phyloP scores from a whole-genome alignment of 352 stramenopile genomes.

The Globisporangium viniferum region DNA sequence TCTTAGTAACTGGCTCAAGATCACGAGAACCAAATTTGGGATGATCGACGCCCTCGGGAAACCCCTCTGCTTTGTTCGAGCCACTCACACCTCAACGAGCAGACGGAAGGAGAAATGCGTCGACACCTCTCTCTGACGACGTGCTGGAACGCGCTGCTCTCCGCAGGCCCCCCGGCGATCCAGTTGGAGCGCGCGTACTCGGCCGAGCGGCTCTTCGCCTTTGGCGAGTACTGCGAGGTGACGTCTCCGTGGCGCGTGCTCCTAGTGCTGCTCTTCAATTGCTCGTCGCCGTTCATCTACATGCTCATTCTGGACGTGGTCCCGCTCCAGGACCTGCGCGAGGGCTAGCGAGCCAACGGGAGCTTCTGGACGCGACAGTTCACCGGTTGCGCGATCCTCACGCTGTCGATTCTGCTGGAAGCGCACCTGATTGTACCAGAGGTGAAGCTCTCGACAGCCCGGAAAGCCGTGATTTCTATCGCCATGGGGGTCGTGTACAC shows the following conservation, averaged over 20 bases:
- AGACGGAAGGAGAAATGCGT: too few species aligned
- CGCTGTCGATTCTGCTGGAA: background rate
- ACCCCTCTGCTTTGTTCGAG: too few species aligned
- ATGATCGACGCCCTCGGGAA: too few species aligned
- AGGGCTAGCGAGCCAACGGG: background rate
- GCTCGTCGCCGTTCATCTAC: background rate
- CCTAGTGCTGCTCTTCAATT: background rate
- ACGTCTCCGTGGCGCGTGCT: background rate
- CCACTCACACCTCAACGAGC: too few species aligned
- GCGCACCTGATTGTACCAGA: background rate
- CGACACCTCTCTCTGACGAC: too few species aligned
- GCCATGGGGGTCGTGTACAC: background rate
- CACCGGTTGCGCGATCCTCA: background rate
- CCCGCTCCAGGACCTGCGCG: background rate
- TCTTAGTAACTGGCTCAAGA: too few species aligned
- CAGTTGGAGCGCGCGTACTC: too few species aligned
- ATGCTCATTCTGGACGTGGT: constrained; percentile 2
- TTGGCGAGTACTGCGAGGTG: background rate
- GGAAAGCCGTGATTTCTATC: background rate
- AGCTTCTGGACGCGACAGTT: background rate
- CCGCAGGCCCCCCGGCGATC: too few species aligned
- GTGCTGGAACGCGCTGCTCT: too few species aligned
- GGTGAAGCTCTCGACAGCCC: background rate
- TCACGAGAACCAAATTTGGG: too few species aligned
- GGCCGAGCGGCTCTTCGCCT: too few species aligned